Evolutionary conservation across 352 stramenopile species (phyloP), one percentile per base, ranked within the genome.

Genomic region (Pythium volutum): DNA sequence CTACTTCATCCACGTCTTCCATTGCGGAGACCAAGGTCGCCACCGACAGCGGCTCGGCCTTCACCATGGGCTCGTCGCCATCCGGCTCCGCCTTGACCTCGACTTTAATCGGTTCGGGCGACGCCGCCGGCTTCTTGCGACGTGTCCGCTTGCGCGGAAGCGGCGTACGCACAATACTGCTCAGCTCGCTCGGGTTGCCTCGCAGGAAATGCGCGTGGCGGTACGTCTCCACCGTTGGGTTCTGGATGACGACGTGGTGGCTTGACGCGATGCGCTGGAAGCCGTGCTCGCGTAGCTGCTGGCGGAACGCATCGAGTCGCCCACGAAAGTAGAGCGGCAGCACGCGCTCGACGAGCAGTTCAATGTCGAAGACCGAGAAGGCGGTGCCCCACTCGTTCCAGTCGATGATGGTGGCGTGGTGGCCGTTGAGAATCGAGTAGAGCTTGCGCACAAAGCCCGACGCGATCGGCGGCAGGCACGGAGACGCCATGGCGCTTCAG

Each of bases 381-480:
- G 67, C 78, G 31, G 64, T 64, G 63, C 81, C 81, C n/a, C 63
- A 42, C 9, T 54, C 46, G 66, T 83, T 75, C 81, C 81, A 91
- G 26, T 62, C 54, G 63, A 91, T 88, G 66, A 87, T 74, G 9
- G 66, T 61, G 5, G 52, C 62, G 55, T 67, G 74, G 54, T 88
- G 70, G 46, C 79, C 70, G 68, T 91, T 81, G 43, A 91, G 71
- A 23, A 91, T 86, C 50, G 74, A 75, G 59, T 91, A 91, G 23
- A 91, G 64, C 59, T 91, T 89, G 66, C 81, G 79, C 65, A 91
- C 75, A 27, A 91, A 91, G 10, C 70, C 67, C 33, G 77, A 82
- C 55, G 81, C 77, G 66, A 91, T 91, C 29, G 68, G 42, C 36
- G 55, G 62, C 39, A 59, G 14, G 18, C 42, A 33, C 41, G 41